Evolutionary conservation across 1,284 basidiomycete genomes (phyloP).

Genomic region (Naganishia sp.): DNA sequence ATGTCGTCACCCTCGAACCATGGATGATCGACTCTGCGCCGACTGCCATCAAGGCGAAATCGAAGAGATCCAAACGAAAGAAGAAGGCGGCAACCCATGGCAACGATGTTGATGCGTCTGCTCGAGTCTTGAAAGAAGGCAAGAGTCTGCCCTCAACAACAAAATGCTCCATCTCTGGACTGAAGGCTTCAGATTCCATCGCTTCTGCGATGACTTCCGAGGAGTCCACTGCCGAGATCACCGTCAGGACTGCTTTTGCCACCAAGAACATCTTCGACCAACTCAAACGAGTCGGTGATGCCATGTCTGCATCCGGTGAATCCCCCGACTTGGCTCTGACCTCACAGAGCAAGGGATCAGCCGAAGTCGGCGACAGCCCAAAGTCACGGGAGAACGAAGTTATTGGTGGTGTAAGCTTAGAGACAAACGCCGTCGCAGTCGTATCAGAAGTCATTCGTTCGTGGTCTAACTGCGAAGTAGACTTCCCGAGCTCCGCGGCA

Average conservation of each 20-base stretch:
- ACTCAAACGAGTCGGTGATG: not conserved
- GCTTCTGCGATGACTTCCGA: not conserved
- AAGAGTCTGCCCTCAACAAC: too few species aligned
- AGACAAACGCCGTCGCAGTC: too few species aligned
- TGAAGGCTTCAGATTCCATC: not conserved
- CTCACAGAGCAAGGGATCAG: too few species aligned
- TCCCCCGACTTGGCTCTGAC: too few species aligned
- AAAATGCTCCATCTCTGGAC: too few species aligned
- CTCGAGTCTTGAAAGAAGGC: too few species aligned
- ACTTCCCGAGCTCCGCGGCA: too few species aligned
- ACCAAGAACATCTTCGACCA: constrained; percentile 1
- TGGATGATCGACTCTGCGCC: constrained; percentile 4
- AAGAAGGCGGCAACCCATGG: not conserved
- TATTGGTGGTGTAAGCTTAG: too few species aligned
- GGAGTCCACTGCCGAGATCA: not conserved
- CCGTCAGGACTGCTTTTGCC: not conserved
- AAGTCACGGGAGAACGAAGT: too few species aligned
- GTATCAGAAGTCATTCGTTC: too few species aligned
- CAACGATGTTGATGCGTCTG: not conserved
- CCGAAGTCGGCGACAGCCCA: too few species aligned
- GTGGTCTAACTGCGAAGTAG: too few species aligned
- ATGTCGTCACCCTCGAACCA: not conserved
- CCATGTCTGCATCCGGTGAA: not conserved
- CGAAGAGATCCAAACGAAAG: constrained; percentile 19
- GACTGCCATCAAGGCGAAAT: not conserved